Evolutionary conservation across 257 asterid genomes (phyloP).

Genomic region (Dorcoceras hygrometricum): DNA sequence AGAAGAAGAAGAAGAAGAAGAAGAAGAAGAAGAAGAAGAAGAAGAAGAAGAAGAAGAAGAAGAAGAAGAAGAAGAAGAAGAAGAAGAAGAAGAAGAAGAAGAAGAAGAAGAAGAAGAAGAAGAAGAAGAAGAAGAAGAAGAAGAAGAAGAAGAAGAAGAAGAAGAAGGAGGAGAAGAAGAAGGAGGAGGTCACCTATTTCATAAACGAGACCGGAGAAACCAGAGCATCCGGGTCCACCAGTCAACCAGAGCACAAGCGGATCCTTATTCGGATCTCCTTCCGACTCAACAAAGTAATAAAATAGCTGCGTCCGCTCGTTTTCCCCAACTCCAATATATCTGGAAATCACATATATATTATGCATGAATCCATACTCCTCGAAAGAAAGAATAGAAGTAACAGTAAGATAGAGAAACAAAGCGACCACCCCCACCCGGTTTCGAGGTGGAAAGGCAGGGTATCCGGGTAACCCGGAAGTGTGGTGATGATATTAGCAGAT

Average conservation of each 20-base stretch:
- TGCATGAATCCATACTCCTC: not conserved
- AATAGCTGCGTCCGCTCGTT: slow-evolving; percentile 9
- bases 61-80: too few species aligned
- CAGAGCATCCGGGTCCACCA: slow-evolving; percentile 29
- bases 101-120: too few species aligned
- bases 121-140: too few species aligned
- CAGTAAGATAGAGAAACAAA: not conserved
- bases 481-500: not conserved
- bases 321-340: slow-evolving; percentile 26
- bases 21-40: too few species aligned
- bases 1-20: too few species aligned
- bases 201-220: slow-evolving; percentile 14
- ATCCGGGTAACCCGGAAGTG: slow-evolving; percentile 23
- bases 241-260: slow-evolving; percentile 28
- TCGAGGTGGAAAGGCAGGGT: slow-evolving; percentile 21
- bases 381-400: not conserved
- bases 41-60: too few species aligned
- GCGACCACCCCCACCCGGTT: slow-evolving; percentile 18
- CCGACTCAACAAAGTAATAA: slow-evolving; percentile 28
- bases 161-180: not conserved
- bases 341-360: not conserved
- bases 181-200: not conserved
- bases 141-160: too few species aligned
- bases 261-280: too few species aligned
- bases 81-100: too few species aligned